These are phyloP conservation scores for Botrytis porri DNA, from an alignment of 2,329 filamentous ascomycete genomes.

Conservation along the genomic window DNA sequence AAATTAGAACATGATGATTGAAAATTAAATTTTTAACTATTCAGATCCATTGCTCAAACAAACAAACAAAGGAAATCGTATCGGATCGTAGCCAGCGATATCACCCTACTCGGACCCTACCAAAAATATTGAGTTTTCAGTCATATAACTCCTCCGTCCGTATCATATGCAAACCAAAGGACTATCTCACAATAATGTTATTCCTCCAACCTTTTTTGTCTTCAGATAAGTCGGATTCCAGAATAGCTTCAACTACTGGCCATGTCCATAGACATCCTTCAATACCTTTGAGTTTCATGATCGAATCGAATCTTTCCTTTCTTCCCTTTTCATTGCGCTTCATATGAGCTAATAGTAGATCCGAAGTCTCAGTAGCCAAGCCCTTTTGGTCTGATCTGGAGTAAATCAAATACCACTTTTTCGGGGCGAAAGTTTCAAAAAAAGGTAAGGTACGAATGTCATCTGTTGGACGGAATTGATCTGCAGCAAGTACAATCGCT, in stretches of 20 bases:
- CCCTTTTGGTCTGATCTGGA: background rate
- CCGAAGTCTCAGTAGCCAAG: background rate
- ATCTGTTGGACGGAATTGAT: fast-evolving
- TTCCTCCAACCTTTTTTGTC: background rate
- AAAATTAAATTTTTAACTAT: background rate
- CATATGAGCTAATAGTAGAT: too few relatives aligned
- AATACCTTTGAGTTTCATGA: too few relatives aligned
- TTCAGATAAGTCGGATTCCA: background rate
- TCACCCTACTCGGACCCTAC: background rate
- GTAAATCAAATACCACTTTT: background rate
- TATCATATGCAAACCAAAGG: background rate
- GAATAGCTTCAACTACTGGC: background rate
- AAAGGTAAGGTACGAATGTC: background rate
- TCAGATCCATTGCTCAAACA: background rate
- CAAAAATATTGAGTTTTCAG: background rate
- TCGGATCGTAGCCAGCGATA: background rate
- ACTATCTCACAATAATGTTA: background rate
- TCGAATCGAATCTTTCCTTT: too few relatives aligned
- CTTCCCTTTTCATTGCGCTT: too few relatives aligned
- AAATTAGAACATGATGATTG: background rate
- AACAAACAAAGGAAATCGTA: background rate
- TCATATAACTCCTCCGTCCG: background rate
- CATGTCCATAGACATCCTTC: background rate
- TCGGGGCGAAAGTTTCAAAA: fast-evolving
- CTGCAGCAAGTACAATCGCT: fast-evolving